phyloP scores from a whole-genome alignment of 202 grass and related monocot genomes.

The Schoenoplectus tabernaemontani region DNA sequence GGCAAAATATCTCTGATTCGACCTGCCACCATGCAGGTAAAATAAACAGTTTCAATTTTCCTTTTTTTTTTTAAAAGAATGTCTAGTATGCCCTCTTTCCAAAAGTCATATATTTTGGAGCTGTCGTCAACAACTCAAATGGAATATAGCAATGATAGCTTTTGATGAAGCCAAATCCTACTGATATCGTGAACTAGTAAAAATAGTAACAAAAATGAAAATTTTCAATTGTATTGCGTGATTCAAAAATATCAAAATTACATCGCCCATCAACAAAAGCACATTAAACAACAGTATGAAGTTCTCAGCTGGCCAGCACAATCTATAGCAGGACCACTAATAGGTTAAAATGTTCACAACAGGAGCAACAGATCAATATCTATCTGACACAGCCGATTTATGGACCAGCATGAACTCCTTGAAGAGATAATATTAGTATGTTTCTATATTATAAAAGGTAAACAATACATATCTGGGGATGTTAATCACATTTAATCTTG shows the following conservation, averaged over 20 bases:
- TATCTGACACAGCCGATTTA: background rate
- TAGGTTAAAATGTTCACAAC: background rate
- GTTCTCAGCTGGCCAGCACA: background rate
- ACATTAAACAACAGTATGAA: background rate
- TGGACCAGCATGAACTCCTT: background rate
- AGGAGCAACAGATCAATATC: background rate
- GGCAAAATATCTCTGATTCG: constrained; percentile 70
- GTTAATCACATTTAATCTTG: background rate
- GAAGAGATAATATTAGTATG: background rate
- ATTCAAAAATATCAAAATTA: background rate
- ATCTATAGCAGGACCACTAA: background rate
- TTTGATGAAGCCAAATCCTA: background rate
- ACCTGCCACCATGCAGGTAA: constrained; percentile 46
- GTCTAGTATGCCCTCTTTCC: background rate
- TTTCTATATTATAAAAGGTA: background rate
- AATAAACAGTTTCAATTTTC: background rate
- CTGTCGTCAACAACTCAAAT: background rate
- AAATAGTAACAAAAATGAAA: background rate
- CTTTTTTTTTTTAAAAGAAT: background rate
- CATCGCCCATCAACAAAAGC: background rate
- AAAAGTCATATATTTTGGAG: background rate
- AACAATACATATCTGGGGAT: background rate
- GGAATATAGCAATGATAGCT: background rate
- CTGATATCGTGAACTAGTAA: background rate
- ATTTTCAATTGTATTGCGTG: background rate